Base-by-base conservation (phyloP, 1,284 basidiomycete genomes). In the Ganoderma boninense region DNA sequence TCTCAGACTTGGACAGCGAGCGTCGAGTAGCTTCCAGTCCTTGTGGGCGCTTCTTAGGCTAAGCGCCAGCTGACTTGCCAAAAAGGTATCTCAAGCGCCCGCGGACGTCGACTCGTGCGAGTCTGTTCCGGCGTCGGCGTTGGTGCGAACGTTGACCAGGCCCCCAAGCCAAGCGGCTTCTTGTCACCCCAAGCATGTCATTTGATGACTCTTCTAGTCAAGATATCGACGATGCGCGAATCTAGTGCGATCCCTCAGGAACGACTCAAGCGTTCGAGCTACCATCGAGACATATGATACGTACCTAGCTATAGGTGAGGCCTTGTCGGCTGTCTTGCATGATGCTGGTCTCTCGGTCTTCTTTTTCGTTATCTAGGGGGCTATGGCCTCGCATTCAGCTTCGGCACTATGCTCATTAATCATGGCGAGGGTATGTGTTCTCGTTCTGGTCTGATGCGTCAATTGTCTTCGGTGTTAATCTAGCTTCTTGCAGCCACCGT, bases 391-490 rank as follows among this genome's bases (percentile, higher is more conserved):
- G 94, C 94, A 16, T 96, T 96, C 78, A 83, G 87, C 73, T 95
- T 94, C 73, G 95, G 95, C 73, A 92, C 91, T 14, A 96, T 95
- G 35, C 90, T 97, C 80, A 94, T 95, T 75, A 86, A 92, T 67
- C 74, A 85, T 26, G 86, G 86, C 10, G 78, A 88, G 63, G 89
- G 91, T 87, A 75, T 74, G 82, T 74, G 57, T n/a, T n/a, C 16
- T 46, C 59, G 0, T 20, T 29, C 18, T 13, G 43, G 1, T 20
- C 20, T 16, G 14, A 11, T n/a, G 32, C 1, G 38, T 56, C 38
- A 2, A 32, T 23, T 16, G 35, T 61, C n/a, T 4, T 6, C 26
- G 26, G 26, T 5, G 23, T 62, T 69, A 8, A 57, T 49, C 54
- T 46, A 14, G 42, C 68, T 52, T 66, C 69, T 29, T 18, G 56